phyloP scores from a whole-genome alignment of 441 rosid genomes.

The Gossypium davidsonii region DNA sequence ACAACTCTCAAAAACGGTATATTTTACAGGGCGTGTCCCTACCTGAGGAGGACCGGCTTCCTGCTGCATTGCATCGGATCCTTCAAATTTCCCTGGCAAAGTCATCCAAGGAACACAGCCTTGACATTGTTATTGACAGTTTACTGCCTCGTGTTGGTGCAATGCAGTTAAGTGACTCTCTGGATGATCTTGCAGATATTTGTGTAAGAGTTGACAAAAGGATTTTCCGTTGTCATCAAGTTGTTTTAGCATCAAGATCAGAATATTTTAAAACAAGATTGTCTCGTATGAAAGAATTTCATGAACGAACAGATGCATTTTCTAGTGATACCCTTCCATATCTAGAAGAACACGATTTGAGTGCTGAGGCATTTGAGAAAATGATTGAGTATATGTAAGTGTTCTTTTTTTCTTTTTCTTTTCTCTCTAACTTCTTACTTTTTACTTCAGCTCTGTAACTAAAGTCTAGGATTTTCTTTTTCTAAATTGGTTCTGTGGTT shows the following conservation, averaged over 20 bases:
- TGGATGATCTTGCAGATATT: constrained; percentile 78
- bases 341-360: constrained; percentile 83
- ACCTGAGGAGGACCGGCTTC: constrained; percentile 87
- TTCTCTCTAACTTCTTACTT: background rate
- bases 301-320: constrained; percentile 47
- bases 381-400: constrained; percentile 94
- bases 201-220: constrained; percentile 65
- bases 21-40: constrained; percentile 78
- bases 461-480: background rate
- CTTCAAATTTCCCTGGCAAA: constrained; percentile 51
- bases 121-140: constrained; percentile 28
- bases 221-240: constrained; percentile 80
- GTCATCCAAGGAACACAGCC: constrained; percentile 23
- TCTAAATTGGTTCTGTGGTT: constrained; percentile 10
- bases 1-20: constrained; percentile 81
- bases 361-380: constrained; percentile 72
- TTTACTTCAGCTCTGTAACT: background rate
- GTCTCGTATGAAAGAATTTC: constrained; percentile 68
- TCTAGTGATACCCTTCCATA: constrained; percentile 44
- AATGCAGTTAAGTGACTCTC: constrained; percentile 33
- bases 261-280: constrained; percentile 88
- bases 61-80: constrained; percentile 58
- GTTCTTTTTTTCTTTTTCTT: background rate
- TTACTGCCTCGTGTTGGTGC: constrained; percentile 31
- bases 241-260: constrained; percentile 86